These are phyloP conservation scores for Suhomyces tanzawaensis DNA, from an alignment of 805 yeast genomes.

Conservation along the genomic window DNA sequence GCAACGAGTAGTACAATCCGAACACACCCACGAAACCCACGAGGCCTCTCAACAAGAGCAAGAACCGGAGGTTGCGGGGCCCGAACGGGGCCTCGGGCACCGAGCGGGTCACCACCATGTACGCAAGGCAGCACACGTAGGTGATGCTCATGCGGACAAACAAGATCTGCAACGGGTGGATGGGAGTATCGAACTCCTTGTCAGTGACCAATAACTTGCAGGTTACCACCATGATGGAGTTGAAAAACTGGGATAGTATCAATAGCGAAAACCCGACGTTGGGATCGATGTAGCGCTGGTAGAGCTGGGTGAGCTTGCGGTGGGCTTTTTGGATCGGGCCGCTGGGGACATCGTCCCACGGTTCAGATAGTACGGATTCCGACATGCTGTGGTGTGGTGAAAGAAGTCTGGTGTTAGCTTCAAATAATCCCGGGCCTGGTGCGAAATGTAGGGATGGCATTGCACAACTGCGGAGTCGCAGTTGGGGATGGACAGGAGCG, in stretches of 20 bases:
- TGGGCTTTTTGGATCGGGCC: neutral
- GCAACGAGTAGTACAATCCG: slow-evolving; percentile 70
- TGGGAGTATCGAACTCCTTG: slow-evolving; percentile 53
- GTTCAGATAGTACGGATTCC: slow-evolving; percentile 1
- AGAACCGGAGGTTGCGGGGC: slow-evolving; percentile 52
- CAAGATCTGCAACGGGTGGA: slow-evolving; percentile 77
- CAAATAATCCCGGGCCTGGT: too few relatives aligned
- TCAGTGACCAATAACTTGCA: slow-evolving; percentile 75
- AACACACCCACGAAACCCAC: slow-evolving; percentile 76
- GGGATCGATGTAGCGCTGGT: slow-evolving; percentile 15
- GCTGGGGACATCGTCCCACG: neutral
- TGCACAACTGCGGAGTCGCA: too few relatives aligned
- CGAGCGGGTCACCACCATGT: slow-evolving; percentile 48
- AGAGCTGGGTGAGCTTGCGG: neutral
- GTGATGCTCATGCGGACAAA: slow-evolving; percentile 78
- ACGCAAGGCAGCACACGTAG: slow-evolving; percentile 51
- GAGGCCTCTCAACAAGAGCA: slow-evolving; percentile 60
- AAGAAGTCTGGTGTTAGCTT: too few relatives aligned
- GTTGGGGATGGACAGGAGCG: too few relatives aligned
- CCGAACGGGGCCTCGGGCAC: slow-evolving; percentile 71
- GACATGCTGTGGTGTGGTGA: too few relatives aligned
- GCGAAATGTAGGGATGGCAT: too few relatives aligned
- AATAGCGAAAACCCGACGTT: slow-evolving; percentile 60
- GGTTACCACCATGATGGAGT: slow-evolving; percentile 71
- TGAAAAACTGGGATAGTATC: slow-evolving; percentile 65